A percentile compares a stretch with the other conserved stretches of the same genome.
phyloP scores from a whole-genome alignment of 768 basidiomycete genomes.

The Auricularia auricula-judae region DNA sequence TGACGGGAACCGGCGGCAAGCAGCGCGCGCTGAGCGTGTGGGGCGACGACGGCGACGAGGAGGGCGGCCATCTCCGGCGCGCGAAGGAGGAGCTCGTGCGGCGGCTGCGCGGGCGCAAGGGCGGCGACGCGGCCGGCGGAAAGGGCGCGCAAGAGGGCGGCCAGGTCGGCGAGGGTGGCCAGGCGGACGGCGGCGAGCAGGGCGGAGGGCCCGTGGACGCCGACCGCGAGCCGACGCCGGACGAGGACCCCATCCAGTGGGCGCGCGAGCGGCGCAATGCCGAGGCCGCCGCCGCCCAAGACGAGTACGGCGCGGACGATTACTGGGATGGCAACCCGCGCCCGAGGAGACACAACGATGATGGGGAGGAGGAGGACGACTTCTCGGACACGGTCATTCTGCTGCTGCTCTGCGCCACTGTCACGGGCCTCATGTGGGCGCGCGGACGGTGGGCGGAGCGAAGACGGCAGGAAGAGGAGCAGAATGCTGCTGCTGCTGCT shows the following conservation, averaged over 20 bases:
- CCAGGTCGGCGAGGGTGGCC: background rate
- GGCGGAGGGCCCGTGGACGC: slow-evolving; percentile 72
- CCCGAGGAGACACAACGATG: slow-evolving; percentile 21
- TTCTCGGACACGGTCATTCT: slow-evolving; percentile 73
- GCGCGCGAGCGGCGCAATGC: slow-evolving; percentile 62
- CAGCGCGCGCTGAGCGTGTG: slow-evolving; percentile 40
- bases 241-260: slow-evolving; percentile 38
- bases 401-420: slow-evolving; percentile 57
- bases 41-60: slow-evolving; percentile 37
- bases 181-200: slow-evolving; percentile 22
- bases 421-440: slow-evolving; percentile 67
- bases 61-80: slow-evolving; percentile 74
- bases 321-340: slow-evolving; percentile 63
- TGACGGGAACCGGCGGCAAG: slow-evolving; percentile 51
- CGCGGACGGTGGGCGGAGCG: slow-evolving; percentile 69
- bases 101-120: slow-evolving; percentile 28
- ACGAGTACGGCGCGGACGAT: slow-evolving; percentile 72
- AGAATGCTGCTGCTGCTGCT: background rate
- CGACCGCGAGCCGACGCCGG: slow-evolving; percentile 11
- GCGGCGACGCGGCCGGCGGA: slow-evolving; percentile 2
- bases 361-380: slow-evolving; percentile 57
- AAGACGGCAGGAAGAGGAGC: slow-evolving; percentile 48
- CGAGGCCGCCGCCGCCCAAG: slow-evolving; percentile 54
- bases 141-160: slow-evolving; percentile 4
- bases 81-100: slow-evolving; percentile 68